Conservation (phyloP, 345 rosid species). For the Luvunga scandens region DNA sequence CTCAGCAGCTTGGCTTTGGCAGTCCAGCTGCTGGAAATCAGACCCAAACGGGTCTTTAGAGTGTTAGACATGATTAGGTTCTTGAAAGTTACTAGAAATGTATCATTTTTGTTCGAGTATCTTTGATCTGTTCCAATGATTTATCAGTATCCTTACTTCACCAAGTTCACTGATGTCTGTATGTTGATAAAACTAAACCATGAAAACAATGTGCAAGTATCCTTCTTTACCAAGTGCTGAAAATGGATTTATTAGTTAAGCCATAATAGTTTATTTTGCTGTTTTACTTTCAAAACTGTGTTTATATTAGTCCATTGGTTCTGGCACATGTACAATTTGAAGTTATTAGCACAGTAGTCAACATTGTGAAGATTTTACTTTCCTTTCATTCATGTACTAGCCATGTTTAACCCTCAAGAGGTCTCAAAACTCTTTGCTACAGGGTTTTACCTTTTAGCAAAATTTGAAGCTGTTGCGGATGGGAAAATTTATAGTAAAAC, state of each 20-base stretch:
- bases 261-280: neutral
- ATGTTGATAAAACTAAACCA: conserved; percentile 2
- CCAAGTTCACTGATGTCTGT: neutral
- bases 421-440: conserved; percentile 18
- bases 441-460: conserved; percentile 56
- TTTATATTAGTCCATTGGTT: neutral
- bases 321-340: neutral
- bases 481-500: conserved; percentile 55
- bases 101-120: neutral
- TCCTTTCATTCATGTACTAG: neutral
- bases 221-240: neutral
- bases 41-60: too few relatives aligned
- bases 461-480: conserved; percentile 63
- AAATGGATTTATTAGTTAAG: neutral
- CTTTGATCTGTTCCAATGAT: neutral
- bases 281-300: neutral
- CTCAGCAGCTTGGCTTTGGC: too few relatives aligned
- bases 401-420: neutral
- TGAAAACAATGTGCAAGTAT: neutral
- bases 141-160: neutral
- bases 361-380: neutral
- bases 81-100: neutral
- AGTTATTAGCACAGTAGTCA: neutral
- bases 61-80: neutral
- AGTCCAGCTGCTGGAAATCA: too few relatives aligned